Percentiles rank a stretch among this genome's conserved stretches.
Evolutionary conservation across 305 asterid species (phyloP).

Genomic region (Plantago rigida): DNA sequence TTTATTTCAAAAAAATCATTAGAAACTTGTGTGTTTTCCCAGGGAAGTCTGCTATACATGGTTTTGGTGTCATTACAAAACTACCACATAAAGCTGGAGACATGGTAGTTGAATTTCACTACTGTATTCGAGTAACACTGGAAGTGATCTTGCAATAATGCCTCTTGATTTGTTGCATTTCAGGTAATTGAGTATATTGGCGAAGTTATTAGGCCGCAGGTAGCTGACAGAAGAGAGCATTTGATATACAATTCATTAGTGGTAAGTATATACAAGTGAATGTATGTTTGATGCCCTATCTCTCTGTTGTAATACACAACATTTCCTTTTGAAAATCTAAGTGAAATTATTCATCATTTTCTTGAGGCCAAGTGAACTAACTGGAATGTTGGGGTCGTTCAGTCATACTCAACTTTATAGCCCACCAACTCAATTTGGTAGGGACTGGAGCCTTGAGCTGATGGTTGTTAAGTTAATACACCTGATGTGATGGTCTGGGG

Average conservation of each 20-base stretch:
- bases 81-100: conserved; percentile 88
- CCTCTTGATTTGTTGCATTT: conserved; percentile 23
- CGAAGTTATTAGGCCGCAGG: conserved; percentile 79
- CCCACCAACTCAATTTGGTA: no score
- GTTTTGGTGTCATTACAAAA: conserved; percentile 82
- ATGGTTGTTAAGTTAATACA: no score
- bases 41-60: conserved; percentile 97
- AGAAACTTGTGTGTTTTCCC: conserved; percentile 22
- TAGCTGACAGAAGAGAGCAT: conserved; percentile 94
- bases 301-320: background rate
- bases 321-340: background rate
- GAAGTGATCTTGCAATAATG: conserved; percentile 15
- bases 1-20: conserved; percentile 8
- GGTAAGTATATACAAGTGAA: conserved; percentile 42
- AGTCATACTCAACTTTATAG: no score
- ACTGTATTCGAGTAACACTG: conserved; percentile 18
- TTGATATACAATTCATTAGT: conserved; percentile 79
- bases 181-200: conserved; percentile 91
- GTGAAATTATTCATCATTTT: background rate
- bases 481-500: no score
- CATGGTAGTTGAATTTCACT: conserved; percentile 55
- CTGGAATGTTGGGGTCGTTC: no score
- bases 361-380: conserved; percentile 1
- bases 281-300: background rate
- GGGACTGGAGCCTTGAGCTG: no score